Evolutionary conservation across 1,139 yeast species (phyloP).

Genomic region (Kurtzmaniella quercitrusa): DNA sequence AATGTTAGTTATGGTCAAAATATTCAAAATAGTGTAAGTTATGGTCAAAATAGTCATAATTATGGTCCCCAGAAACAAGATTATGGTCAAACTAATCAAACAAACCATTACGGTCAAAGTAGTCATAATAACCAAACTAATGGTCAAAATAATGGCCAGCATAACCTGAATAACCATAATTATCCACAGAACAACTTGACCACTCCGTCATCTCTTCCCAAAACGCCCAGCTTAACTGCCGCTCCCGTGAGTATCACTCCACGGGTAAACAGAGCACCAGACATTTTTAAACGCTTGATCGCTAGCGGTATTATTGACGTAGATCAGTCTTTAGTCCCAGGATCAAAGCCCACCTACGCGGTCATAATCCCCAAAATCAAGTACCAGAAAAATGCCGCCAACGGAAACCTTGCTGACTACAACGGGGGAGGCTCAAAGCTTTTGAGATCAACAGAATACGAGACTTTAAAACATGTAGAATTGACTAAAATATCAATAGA

Average conservation of each 20-base stretch:
- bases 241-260: not conserved
- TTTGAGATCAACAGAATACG: slow-evolving; percentile 18
- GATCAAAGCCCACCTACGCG: slow-evolving; percentile 35
- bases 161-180: slow-evolving; percentile 2
- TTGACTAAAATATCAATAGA: slow-evolving; percentile 5
- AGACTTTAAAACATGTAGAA: slow-evolving; percentile 17
- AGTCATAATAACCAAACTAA: slow-evolving; percentile 1
- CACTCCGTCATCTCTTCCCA: slow-evolving; percentile 8
- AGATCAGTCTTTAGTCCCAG: slow-evolving; percentile 42
- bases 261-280: slow-evolving; percentile 14
- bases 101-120: too few relatives aligned
- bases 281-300: slow-evolving; percentile 30
- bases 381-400: slow-evolving; percentile 13
- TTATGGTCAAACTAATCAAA: slow-evolving; percentile 7
- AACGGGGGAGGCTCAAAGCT: slow-evolving; percentile 4
- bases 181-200: slow-evolving; percentile 5
- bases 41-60: slow-evolving; percentile 10
- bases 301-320: slow-evolving; percentile 35
- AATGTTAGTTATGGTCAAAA: not conserved
- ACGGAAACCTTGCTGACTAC: slow-evolving; percentile 9
- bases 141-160: slow-evolving; percentile 12
- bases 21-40: not conserved
- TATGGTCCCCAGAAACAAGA: slow-evolving; percentile 12
- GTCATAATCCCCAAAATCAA: slow-evolving; percentile 35
- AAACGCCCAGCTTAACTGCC: not conserved